Base-by-base conservation (phyloP, 2,329 filamentous ascomycete genomes). In the Pseudofabraea citricarpa region DNA sequence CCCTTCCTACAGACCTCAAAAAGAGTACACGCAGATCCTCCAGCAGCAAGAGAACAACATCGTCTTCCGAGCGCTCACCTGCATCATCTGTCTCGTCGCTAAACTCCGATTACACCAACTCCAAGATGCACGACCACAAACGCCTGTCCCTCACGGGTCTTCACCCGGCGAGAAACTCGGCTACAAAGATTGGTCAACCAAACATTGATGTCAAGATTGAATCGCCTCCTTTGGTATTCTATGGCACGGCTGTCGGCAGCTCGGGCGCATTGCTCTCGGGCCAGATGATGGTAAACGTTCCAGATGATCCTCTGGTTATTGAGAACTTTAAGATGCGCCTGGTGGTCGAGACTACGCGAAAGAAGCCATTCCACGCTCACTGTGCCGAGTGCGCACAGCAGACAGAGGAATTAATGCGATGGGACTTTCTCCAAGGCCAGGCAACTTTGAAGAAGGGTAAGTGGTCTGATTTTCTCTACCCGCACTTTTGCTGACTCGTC, bases 201-300 rank as follows among this genome's bases (percentile, higher is more conserved):
- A 48, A 41, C 5, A 45, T 62, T 5, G 50, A 56, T 36, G 41
- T 84, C 56, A 64, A 74, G 55, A 85, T 96, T 50, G 90, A 96
- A 70, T 94, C 87, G 10, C 89, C 90, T 1, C 90, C 90, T 3
- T 74, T 91, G 15, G 79, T 96, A 36, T 84, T 95, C 67, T 87
- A 93, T 58, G 90, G 90, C 50, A 72, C 76, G 19, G 74, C 87
- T 1, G 75, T 82, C 49, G 75, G 78, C 53, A 95, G 90, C 55
- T 85, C 84, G 3, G 91, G 91, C 44, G 89, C 90, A 6, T 71
- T 96, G 47, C 78, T 96, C 40, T 94, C 89, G 1, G 90, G 90
- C 22, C 86, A 89, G 62, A 71, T 97, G 55, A 80, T 83, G 55
- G 67, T 97, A 43, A 72, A 80, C 29, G 78, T 95, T 56, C 75